Conservation (phyloP, 1,139 yeast species). For the Candida sp. region DNA sequence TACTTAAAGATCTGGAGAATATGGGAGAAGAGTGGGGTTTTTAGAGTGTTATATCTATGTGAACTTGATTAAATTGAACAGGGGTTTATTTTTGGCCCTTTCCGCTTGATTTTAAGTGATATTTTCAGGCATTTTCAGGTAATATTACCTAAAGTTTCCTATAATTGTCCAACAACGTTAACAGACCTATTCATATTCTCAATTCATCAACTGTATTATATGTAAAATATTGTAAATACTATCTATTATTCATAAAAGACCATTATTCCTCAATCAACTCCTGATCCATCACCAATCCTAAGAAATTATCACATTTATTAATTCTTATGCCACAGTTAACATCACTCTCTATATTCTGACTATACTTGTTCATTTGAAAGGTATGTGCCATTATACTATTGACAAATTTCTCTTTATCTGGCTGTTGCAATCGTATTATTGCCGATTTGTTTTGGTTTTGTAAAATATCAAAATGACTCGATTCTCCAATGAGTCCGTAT, state of each 20-base stretch:
- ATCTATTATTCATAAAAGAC: no score
- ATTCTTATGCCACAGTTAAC: conserved; percentile 20
- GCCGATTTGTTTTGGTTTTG: conserved; percentile 9
- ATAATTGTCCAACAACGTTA: no score
- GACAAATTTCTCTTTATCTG: conserved; percentile 24
- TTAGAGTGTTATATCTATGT: no score
- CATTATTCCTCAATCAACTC: conserved; percentile 1
- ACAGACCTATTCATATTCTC: no score
- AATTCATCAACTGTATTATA: no score
- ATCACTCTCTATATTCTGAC: conserved; percentile 19
- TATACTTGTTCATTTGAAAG: conserved; percentile 22
- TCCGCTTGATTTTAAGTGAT: no score
- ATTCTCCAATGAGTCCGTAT: conserved; percentile 37
- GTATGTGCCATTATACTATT: conserved; percentile 28
- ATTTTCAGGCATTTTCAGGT: no score
- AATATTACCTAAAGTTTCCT: no score
- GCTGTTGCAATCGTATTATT: conserved; percentile 21
- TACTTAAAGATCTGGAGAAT: neutral
- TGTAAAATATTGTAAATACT: no score
- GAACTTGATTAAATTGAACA: no score
- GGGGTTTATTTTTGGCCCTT: no score
- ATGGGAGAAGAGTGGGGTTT: no score
- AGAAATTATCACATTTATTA: conserved; percentile 11
- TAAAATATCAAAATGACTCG: conserved; percentile 28
- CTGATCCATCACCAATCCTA: conserved; percentile 14